These are phyloP conservation scores for Xylariaceae sp. DNA, from an alignment of 2,329 filamentous ascomycete species.

Conservation along the genomic window DNA sequence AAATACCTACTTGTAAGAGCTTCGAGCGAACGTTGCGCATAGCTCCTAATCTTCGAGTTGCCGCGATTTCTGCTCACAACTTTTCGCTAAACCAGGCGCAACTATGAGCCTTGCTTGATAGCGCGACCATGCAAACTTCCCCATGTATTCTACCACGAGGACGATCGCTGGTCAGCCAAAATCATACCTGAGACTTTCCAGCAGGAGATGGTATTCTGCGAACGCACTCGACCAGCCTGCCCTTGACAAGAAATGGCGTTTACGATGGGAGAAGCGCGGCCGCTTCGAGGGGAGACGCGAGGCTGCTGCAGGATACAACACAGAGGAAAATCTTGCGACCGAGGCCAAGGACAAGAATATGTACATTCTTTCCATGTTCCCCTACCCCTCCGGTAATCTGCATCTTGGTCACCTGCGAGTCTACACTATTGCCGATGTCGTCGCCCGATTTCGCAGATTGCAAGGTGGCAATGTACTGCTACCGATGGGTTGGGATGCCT, in stretches of 20 bases:
- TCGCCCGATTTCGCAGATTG: constrained; percentile 72
- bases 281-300: constrained; percentile 8
- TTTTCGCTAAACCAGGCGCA: no score
- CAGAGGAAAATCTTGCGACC: not conserved
- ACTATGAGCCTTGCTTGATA: constrained; percentile 1
- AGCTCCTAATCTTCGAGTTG: no score
- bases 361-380: constrained; percentile 89
- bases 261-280: constrained; percentile 33
- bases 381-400: constrained; percentile 81
- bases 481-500: constrained; percentile 95
- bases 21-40: no score
- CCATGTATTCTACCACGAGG: constrained; percentile 19
- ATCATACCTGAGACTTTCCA: constrained; percentile 14
- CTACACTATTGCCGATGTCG: constrained; percentile 84
- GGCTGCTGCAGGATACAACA: constrained; percentile 1
- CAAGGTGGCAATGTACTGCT: constrained; percentile 72
- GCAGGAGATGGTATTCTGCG: constrained; percentile 16
- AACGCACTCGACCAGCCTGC: constrained; percentile 39
- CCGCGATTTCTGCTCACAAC: no score
- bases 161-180: constrained; percentile 17
- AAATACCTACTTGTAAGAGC: no score
- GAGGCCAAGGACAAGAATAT: constrained; percentile 30
- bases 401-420: constrained; percentile 86
- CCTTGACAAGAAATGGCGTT: constrained; percentile 50
- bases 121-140: constrained; percentile 14